Evolutionary conservation across 352 stramenopile species (phyloP), one percentile per base, ranked within the genome.

Genomic region (Aphanomyces cochlioides): DNA sequence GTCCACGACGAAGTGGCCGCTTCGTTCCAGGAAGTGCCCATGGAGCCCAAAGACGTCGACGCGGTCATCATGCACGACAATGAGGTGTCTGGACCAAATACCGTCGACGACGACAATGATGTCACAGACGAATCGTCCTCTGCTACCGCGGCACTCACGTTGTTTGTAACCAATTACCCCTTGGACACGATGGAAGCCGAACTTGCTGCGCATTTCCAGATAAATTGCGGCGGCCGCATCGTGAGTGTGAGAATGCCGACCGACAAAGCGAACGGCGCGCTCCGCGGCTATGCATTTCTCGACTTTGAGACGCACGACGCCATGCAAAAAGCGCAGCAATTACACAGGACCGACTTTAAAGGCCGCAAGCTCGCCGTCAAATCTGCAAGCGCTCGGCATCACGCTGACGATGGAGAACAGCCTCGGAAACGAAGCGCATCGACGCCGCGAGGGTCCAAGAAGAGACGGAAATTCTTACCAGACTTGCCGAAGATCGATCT

Each of bases 261-360:
- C 47, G 88, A 96, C 75, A 73, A 82, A 36, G 90, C 97, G 66
- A 94, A 79, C 66, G 89, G 89, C 45, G 79, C 92, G 10, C 97
- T 97, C 78, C 90, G 90, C 66, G 92, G 90, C 56, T 97, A 96
- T 74, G 90, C 89, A 38, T 89, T 97, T 75, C 81, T 97, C 50
- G 82, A 96, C 61, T 97, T 97, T 74, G 77, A 57, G 12, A 79
- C 90, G 7, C 85, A 75, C 6, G 84, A 94, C 41, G 74, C 73
- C 45, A 90, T 89, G 10, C 82, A 91, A 59, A 43, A 37, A 7
- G 54, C 54, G 17, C 19, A 45, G 7, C 7, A 19, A 37, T n/a
- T 19, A 28, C 15, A 28, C 28, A 37, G 3, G 5, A 7, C 17
- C 17, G 1, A 61, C 6, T 41, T 61, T 37, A 28, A 37, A 12